Conservation (phyloP, 2,329 filamentous ascomycete species). For the Fusarium sp. region DNA sequence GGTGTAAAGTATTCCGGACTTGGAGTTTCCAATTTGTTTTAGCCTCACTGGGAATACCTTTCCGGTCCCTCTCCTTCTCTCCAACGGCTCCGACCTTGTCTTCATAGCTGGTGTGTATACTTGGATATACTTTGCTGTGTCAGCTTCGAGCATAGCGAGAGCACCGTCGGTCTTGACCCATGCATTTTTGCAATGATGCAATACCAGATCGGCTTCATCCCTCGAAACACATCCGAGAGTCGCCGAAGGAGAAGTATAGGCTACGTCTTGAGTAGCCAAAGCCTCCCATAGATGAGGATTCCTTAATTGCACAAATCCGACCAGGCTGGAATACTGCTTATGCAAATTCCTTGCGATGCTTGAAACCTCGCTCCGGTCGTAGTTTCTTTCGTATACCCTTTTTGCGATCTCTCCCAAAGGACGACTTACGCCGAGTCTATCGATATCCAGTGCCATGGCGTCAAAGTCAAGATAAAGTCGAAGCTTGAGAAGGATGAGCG, state of each 20-base stretch:
- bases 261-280: not conserved
- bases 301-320: fast-evolving
- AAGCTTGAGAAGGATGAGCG: not conserved
- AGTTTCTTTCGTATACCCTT: not conserved
- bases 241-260: not conserved
- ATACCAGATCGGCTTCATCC: not conserved
- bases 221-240: not conserved
- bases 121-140: not conserved
- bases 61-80: not conserved
- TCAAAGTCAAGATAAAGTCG: not conserved
- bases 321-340: not conserved
- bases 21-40: no score
- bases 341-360: no score
- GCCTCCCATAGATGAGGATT: not conserved
- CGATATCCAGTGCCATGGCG: not conserved
- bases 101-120: fast-evolving
- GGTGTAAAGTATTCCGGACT: no score
- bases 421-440: no score
- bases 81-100: fast-evolving
- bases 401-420: not conserved
- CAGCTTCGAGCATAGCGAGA: fast-evolving
- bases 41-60: no score
- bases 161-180: not conserved
- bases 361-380: fast-evolving
- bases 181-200: not conserved